Base-by-base conservation (phyloP, 2,329 filamentous ascomycete species). In the Diaporthe citriasiana region DNA sequence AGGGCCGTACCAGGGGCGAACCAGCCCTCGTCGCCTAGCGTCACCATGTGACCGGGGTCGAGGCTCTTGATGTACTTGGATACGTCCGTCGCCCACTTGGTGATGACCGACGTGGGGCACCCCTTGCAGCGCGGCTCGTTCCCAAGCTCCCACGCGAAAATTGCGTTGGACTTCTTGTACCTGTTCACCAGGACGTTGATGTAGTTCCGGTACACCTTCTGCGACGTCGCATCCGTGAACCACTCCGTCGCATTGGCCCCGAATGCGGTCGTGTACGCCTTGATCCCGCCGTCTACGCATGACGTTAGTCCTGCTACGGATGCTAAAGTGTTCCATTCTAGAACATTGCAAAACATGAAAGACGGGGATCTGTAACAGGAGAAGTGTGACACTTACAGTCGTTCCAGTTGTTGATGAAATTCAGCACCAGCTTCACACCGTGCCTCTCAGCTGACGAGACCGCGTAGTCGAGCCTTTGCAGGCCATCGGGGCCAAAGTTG, bases 371-470 rank as follows among this genome's bases (percentile, higher is more conserved):
- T n/a, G n/a, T n/a, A n/a, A n/a, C n/a, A n/a, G n/a, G n/a, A n/a
- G n/a, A n/a, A n/a, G n/a, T n/a, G n/a, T n/a, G n/a, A n/a, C n/a
- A n/a, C n/a, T n/a, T n/a, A n/a, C n/a, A 93, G 78, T 93, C 92
- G 59, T 84, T 85, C 91, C 91, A 94, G 82, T 93, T 90, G 82
- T 93, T 93, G 72, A 93, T 89, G 56, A 93, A 90, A 77, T 90
- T 88, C 79, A 92, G 88, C 75, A 93, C 91, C 7, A 93, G 83
- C 80, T 92, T 91, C 77, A 93, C 85, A 5, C 88, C 89, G 71
- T 88, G 84, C 71, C 85, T 84, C 80, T 92, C 90, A 7, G 91
- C 91, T 0, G 88, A 84, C 51, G 85, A 80, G 70, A 93, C 90
- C 1, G 93, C 90, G 70, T 89, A 89, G 78, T 93, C 92, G 2